Conservation (phyloP, 1,284 basidiomycete genomes). For the Taiwanofungus camphoratus region DNA sequence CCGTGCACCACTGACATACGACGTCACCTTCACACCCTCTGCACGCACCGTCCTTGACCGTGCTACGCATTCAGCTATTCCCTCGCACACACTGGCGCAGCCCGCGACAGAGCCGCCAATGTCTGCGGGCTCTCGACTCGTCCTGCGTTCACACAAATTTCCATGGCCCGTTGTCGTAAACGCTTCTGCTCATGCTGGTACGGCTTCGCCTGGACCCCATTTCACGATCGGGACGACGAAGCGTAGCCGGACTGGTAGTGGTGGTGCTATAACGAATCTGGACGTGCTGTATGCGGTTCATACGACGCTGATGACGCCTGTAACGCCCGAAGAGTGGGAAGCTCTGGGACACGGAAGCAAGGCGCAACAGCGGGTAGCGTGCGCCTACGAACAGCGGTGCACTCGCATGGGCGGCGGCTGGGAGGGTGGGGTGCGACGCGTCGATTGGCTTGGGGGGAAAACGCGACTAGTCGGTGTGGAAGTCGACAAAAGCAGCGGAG, state of each 20-base stretch:
- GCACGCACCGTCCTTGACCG: conserved; percentile 52
- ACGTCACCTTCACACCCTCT: conserved; percentile 52
- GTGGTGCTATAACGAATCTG: conserved; percentile 53
- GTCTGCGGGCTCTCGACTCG: conserved; percentile 41
- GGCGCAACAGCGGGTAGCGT: conserved; percentile 47
- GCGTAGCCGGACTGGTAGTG: conserved; percentile 20
- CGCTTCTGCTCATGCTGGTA: conserved; percentile 21
- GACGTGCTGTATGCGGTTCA: conserved; percentile 61
- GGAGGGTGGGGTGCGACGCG: conserved; percentile 58
- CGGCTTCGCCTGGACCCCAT: conserved; percentile 21
- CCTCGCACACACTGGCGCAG: conserved; percentile 51
- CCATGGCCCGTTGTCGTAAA: conserved; percentile 55
- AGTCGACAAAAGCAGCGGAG: conserved; percentile 41
- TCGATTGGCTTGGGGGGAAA: conserved; percentile 63
- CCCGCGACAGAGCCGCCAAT: conserved; percentile 58
- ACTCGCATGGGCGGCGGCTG: conserved; percentile 56
- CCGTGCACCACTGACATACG: conserved; percentile 56
- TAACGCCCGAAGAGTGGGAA: conserved; percentile 62
- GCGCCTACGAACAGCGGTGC: conserved; percentile 60
- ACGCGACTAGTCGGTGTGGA: conserved; percentile 58
- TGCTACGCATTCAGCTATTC: conserved; percentile 46
- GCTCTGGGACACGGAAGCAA: conserved; percentile 47
- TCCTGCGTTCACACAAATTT: conserved; percentile 52
- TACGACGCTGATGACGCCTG: conserved; percentile 46
- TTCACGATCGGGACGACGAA: conserved; percentile 30